Conservation (phyloP, 1,284 basidiomycete genomes). For the Ceratobasidium sp. region DNA sequence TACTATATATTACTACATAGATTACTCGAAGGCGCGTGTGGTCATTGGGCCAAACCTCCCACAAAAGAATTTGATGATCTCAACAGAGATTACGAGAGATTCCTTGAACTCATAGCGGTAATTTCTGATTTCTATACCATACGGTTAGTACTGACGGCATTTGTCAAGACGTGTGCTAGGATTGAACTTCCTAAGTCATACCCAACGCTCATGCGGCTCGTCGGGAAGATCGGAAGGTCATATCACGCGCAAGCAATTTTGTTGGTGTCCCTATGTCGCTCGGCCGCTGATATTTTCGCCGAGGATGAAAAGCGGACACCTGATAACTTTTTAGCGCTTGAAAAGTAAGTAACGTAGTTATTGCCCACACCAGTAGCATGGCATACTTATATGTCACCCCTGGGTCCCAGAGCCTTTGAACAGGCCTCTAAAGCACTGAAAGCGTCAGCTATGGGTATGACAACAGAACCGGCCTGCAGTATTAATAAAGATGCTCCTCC, state of each 20-base stretch:
- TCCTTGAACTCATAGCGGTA: neutral
- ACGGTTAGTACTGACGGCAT: neutral
- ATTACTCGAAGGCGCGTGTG: neutral
- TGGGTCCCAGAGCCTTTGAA: neutral
- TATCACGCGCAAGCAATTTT: conserved; percentile 21
- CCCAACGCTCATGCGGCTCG: neutral
- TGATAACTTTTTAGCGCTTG: neutral
- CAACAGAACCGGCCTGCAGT: no score
- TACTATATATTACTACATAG: neutral
- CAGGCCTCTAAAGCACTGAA: neutral
- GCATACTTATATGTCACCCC: neutral
- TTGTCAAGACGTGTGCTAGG: neutral
- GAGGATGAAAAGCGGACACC: neutral
- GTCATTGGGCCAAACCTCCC: neutral
- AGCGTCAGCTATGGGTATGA: neutral
- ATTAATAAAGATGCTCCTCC: neutral
- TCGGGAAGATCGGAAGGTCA: conserved; percentile 1
- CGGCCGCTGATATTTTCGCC: neutral
- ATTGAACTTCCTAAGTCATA: conserved; percentile 7
- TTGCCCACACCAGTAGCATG: no score
- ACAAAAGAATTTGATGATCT: neutral
- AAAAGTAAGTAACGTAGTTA: conserved; percentile 2
- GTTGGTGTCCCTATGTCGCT: conserved; percentile 5
- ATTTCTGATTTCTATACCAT: neutral
- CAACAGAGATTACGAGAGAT: neutral